A percentile compares a stretch with the other conserved stretches of the same genome.
These are phyloP conservation scores for Scopulariopsis brevicaulis DNA, from an alignment of 2,329 filamentous ascomycete species.

Conservation along the genomic window DNA sequence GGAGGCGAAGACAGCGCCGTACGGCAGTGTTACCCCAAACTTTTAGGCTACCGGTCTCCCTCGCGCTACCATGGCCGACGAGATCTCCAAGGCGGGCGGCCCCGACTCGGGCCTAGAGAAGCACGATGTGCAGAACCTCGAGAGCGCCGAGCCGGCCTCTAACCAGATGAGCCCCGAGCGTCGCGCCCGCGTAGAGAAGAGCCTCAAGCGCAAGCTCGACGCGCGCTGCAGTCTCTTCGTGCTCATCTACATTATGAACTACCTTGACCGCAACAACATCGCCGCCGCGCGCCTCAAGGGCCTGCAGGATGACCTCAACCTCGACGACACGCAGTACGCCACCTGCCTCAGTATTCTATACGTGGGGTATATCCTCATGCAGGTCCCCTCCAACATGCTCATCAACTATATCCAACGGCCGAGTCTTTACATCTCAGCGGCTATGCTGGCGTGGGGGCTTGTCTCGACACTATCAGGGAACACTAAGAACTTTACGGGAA, in stretches of 20 bases:
- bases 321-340: slow-evolving; percentile 20
- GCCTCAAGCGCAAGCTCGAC: slow-evolving; percentile 50
- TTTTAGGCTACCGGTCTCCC: neutral
- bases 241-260: slow-evolving; percentile 56
- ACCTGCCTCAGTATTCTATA: neutral
- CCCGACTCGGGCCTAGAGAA: neutral
- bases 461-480: neutral
- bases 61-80: neutral
- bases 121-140: neutral
- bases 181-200: slow-evolving; percentile 33
- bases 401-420: neutral
- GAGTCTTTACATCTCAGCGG: neutral
- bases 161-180: slow-evolving; percentile 30
- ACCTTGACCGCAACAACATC: slow-evolving; percentile 36
- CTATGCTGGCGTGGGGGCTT: neutral
- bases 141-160: neutral
- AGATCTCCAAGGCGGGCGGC: neutral
- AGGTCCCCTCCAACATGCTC: neutral
- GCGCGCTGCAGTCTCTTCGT: slow-evolving; percentile 48
- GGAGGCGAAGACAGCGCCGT: neutral
- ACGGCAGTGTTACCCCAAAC: neutral
- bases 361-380: neutral
- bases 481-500: slow-evolving; percentile 33
- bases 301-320: slow-evolving; percentile 29
- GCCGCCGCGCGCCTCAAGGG: slow-evolving; percentile 30